A percentile compares a stretch with the other conserved stretches of the same genome.
Evolutionary conservation across 495 filamentous ascomycete species (phyloP).

Genomic region (Trichocladium uniseriatum): DNA sequence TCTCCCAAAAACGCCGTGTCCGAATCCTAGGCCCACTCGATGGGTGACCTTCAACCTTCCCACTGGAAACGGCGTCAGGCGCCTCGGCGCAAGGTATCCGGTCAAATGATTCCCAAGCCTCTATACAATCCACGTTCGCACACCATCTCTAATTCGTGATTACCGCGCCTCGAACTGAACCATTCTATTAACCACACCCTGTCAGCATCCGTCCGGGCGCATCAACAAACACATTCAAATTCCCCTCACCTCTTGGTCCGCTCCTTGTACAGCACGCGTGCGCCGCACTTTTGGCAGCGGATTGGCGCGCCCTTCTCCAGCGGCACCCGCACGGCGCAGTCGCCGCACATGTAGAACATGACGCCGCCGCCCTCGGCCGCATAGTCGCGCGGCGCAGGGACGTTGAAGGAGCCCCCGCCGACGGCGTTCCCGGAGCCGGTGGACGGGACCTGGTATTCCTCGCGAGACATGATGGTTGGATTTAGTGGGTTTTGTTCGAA

Average conservation of each 20-base stretch:
- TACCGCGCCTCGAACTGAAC: slow-evolving; percentile 95
- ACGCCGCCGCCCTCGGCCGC: slow-evolving; percentile 28
- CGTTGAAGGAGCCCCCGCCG: slow-evolving; percentile 17
- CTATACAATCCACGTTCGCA: not conserved
- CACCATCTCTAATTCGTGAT: not conserved
- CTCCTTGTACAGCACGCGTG: slow-evolving; percentile 95
- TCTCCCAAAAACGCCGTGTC: slow-evolving; percentile 11
- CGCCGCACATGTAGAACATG: slow-evolving; percentile 86
- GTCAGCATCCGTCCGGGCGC: slow-evolving; percentile 3
- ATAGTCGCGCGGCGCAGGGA: slow-evolving; percentile 18
- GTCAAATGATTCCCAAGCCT: no score
- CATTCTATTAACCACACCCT: slow-evolving; percentile 50
- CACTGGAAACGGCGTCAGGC: no score
- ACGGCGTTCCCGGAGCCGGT: slow-evolving; percentile 22
- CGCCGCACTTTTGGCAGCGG: slow-evolving; percentile 91
- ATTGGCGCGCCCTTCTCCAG: slow-evolving; percentile 81
- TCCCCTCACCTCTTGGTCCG: slow-evolving; percentile 78
- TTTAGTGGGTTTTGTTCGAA: not conserved
- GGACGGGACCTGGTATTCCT: slow-evolving; percentile 52
- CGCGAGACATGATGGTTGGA: slow-evolving; percentile 44
- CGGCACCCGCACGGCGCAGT: slow-evolving; percentile 75
- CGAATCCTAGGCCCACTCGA: not conserved
- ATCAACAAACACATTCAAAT: not conserved
- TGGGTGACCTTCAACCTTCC: not conserved
- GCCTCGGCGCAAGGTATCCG: no score